Evolutionary conservation across 768 basidiomycete genomes (phyloP).

Genomic region (Agrocybe pediades): DNA sequence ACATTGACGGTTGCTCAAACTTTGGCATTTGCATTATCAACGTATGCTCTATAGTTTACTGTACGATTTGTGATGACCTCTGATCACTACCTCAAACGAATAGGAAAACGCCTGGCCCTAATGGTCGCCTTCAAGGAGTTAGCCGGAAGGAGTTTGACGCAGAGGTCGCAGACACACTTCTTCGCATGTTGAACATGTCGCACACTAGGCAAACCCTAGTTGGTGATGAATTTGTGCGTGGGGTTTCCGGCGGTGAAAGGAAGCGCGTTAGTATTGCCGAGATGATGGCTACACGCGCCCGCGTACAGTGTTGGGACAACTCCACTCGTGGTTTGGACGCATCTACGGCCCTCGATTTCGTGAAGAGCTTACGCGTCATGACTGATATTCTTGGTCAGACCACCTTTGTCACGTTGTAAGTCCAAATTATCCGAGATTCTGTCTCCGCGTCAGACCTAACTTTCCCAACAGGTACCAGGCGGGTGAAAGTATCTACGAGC

Average conservation of each 20-base stretch:
- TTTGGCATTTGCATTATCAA: slow-evolving; percentile 67
- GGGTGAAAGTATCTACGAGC: slow-evolving; percentile 72
- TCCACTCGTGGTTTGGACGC: slow-evolving; percentile 82
- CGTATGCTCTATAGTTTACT: slow-evolving; percentile 33
- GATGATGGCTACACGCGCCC: slow-evolving; percentile 82
- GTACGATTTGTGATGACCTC: background rate
- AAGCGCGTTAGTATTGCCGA: slow-evolving; percentile 85
- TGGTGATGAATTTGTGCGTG: slow-evolving; percentile 85
- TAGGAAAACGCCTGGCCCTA: slow-evolving; percentile 71
- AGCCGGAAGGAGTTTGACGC: slow-evolving; percentile 58
- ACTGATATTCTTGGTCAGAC: slow-evolving; percentile 84
- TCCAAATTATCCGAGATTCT: slow-evolving; percentile 3
- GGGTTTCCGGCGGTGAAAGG: slow-evolving; percentile 78
- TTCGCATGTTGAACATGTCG: slow-evolving; percentile 81
- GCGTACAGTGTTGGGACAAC: slow-evolving; percentile 84
- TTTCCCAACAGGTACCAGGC: slow-evolving; percentile 65
- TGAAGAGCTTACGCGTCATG: slow-evolving; percentile 74
- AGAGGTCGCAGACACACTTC: slow-evolving; percentile 59
- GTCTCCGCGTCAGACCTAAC: background rate
- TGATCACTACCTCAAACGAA: background rate
- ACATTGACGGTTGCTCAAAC: slow-evolving; percentile 83
- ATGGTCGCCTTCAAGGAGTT: slow-evolving; percentile 70
- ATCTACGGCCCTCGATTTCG: slow-evolving; percentile 87
- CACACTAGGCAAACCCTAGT: slow-evolving; percentile 81
- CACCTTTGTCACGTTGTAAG: slow-evolving; percentile 76